Base-by-base conservation (phyloP, 208 protist species). In the Acanthamoeba divionensis region DNA sequence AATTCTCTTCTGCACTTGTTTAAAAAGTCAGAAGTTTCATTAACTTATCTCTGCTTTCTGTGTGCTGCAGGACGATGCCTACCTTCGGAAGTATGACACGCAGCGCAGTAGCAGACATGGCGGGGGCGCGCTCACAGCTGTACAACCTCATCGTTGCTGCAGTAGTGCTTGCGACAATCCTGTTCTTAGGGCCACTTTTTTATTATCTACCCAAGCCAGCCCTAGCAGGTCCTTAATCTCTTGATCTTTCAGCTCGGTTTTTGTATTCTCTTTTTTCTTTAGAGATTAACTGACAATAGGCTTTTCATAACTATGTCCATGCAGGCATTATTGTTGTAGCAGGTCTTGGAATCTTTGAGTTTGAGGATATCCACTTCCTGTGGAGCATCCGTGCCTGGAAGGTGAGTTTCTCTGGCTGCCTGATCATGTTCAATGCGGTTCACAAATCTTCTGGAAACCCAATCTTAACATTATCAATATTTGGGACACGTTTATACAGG, bases 61-160 rank as follows among this genome's bases (percentile, higher is more conserved):
- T n/a, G n/a, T n/a, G 18, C 52, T 57, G 52, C 52, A 57, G 66
- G 24, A 50, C 18, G 2, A 54, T 75, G 41, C 73, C 77, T 13
- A 3, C 54, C 26, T 86, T 48, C 26, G 92, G 80, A 0, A 80
- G 48, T n/a, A 38, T 94, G 33, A 87, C 54, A 7, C 33, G 92
- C 47, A 93, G 85, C 5, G 92, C 90, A 1, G 89, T 93, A 4
- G 91, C 90, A 26, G 75, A 82, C 38, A 86, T 90, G 66, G 63
- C 86, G 0, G 83, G 88, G 33, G 75, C 90, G 31, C 75, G 62
- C 15, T 66, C 55, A 57, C 77, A 86, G 77, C 12, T 86, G 10
- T 86, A 86, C 77, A 62, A 86, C 48, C 6, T 86, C 15, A 10
- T 86, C 21, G 77, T 86, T 36, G 1, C 54, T n/a, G 0, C 33